Conservation (phyloP, 2,329 filamentous ascomycete species). For the Colletotrichum sp. region DNA sequence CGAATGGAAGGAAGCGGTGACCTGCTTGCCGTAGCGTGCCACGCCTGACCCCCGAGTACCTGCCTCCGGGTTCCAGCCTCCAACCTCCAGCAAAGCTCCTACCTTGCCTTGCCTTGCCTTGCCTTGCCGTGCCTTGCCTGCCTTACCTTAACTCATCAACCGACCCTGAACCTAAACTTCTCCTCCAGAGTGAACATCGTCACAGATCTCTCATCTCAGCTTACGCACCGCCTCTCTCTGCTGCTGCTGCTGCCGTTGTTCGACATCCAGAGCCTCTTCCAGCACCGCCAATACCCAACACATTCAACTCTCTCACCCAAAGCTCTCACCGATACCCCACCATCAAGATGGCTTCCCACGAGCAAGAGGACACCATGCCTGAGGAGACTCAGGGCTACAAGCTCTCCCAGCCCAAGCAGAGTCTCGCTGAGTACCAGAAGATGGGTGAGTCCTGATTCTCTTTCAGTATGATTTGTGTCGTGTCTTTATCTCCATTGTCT, state of each 20-base stretch:
- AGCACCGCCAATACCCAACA: not conserved
- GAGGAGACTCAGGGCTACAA: conserved; percentile 96
- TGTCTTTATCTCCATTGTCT: not conserved
- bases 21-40: not conserved
- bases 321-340: conserved; percentile 29
- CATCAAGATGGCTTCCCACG: conserved; percentile 65
- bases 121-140: not conserved
- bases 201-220: not conserved
- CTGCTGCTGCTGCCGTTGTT: not conserved
- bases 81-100: not conserved
- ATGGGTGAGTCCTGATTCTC: conserved; percentile 73
- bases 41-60: not conserved
- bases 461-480: not conserved
- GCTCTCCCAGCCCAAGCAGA: conserved; percentile 96
- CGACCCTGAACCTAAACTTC: conserved; percentile 2
- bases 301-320: not conserved
- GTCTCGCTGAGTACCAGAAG: conserved; percentile 89
- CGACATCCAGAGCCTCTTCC: not conserved
- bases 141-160: not conserved
- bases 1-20: conserved; percentile 6
- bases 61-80: not conserved
- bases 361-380: conserved; percentile 79
- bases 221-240: not conserved
- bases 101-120: not conserved
- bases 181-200: conserved; percentile 17